Percentiles rank a stretch among this genome's conserved stretches.
Evolutionary conservation across 331 rosid species (phyloP).

Genomic region (Stylosanthes scabra): DNA sequence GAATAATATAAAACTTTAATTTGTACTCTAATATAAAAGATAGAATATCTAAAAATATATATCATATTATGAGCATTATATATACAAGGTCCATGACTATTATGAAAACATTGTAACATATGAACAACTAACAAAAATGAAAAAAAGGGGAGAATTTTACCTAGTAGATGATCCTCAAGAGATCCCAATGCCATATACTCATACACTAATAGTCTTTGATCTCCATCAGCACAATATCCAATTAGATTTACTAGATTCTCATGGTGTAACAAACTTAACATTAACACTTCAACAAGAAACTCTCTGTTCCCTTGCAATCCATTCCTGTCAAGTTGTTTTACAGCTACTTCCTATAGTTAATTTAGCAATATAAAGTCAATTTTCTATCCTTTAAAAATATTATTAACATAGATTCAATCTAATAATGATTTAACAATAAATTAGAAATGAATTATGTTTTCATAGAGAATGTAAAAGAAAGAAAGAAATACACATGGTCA

Average conservation of each 20-base stretch:
- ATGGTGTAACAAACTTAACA: constrained; percentile 91
- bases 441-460: no score
- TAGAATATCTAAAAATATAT: no score
- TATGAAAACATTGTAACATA: not conserved
- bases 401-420: constrained; percentile 9
- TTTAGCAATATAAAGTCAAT: no score
- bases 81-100: no score
- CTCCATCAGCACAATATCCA: constrained; percentile 97
- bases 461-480: no score
- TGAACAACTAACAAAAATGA: not conserved
- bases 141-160: constrained; percentile 45
- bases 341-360: constrained; percentile 71
- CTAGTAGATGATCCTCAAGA: constrained; percentile 81
- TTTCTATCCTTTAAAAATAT: constrained; percentile 1
- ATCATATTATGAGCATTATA: no score
- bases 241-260: constrained; percentile 76
- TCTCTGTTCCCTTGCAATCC: constrained; percentile 98
- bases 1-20: no score
- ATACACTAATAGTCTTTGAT: constrained; percentile 87
- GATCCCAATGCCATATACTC: constrained; percentile 94
- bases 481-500: no score
- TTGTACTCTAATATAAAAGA: no score
- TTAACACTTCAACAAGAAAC: constrained; percentile 93
- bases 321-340: constrained; percentile 97
- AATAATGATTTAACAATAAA: not conserved